These are phyloP conservation scores for Chrysophaeum taylorii DNA, from an alignment of 352 stramenopile genomes.

Conservation along the genomic window DNA sequence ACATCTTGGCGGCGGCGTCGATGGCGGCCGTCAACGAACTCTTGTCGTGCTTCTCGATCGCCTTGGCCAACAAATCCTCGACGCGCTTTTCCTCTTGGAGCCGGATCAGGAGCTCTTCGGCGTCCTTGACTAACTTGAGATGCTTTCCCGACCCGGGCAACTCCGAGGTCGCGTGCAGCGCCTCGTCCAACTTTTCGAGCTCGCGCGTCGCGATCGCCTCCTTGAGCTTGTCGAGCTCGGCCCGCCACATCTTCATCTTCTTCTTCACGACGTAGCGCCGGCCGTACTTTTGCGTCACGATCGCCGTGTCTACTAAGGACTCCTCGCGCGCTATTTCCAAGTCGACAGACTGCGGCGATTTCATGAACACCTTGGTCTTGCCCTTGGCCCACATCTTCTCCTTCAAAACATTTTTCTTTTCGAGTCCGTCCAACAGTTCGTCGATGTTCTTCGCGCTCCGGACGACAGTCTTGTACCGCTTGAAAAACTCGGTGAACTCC, in stretches of 20 bases:
- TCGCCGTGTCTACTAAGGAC: constrained; percentile 25
- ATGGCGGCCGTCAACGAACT: constrained; percentile 24
- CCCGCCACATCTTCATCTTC: constrained; percentile 16
- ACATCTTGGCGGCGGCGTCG: constrained; percentile 20
- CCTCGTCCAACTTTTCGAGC: constrained; percentile 17
- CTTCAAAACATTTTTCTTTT: constrained; percentile 25
- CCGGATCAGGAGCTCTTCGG: constrained; percentile 31
- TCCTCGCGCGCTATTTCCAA: constrained; percentile 41
- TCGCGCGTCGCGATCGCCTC: constrained; percentile 21
- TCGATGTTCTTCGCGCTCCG: constrained; percentile 26
- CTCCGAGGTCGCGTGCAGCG: constrained; percentile 31
- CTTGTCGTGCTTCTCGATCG: constrained; percentile 28
- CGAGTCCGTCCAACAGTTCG: constrained; percentile 25
- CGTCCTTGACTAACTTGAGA: constrained; percentile 39
- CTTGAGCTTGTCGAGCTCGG: constrained; percentile 23
- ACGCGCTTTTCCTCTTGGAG: constrained; percentile 37
- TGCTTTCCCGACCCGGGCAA: constrained; percentile 42
- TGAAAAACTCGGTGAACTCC: constrained; percentile 39
- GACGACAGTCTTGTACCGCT: constrained; percentile 35
- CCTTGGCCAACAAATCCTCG: constrained; percentile 19
- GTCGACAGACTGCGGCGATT: constrained; percentile 35
- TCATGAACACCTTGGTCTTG: constrained; percentile 45
- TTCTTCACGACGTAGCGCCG: constrained; percentile 23
- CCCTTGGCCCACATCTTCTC: constrained; percentile 36
- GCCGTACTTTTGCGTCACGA: constrained; percentile 27